Conservation (phyloP, 139 green algal species). For the Coelastrella sp. region DNA sequence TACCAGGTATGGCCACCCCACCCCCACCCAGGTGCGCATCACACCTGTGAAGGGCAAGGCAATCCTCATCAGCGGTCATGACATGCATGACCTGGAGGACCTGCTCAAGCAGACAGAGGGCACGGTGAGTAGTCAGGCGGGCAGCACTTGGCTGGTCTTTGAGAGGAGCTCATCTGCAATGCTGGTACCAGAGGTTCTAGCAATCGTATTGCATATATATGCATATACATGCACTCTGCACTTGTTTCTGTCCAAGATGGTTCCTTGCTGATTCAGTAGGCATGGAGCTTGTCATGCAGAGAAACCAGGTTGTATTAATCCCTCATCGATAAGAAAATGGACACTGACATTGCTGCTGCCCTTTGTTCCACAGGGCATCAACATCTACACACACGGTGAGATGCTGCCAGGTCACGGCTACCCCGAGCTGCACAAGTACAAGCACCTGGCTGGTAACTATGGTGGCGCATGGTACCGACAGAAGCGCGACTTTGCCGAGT, state of each 20-base stretch:
- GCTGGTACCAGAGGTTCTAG: background rate
- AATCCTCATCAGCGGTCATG: constrained; percentile 84
- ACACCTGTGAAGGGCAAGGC: constrained; percentile 77
- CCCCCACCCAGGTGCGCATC: constrained; percentile 68
- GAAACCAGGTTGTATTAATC: too few relatives aligned
- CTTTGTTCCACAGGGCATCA: constrained; percentile 55
- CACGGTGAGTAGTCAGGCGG: constrained; percentile 28
- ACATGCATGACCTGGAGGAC: constrained; percentile 80
- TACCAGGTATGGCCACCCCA: constrained; percentile 65
- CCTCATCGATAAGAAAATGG: too few relatives aligned
- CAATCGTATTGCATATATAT: background rate
- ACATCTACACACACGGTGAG: constrained; percentile 87
- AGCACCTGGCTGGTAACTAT: constrained; percentile 73
- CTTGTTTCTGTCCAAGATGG: too few relatives aligned
- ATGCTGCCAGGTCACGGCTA: constrained; percentile 83
- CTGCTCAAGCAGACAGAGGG: constrained; percentile 78
- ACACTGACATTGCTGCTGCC: background rate
- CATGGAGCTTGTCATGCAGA: too few relatives aligned
- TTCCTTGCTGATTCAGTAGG: too few relatives aligned
- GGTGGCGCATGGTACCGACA: constrained; percentile 79
- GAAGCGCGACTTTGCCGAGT: constrained; percentile 74
- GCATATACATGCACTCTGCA: background rate
- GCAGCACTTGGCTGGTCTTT: too few relatives aligned
- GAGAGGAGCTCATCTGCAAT: too few relatives aligned
- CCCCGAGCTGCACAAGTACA: constrained; percentile 73